A percentile compares a stretch with the other conserved stretches of the same genome.
These are phyloP conservation scores for Stenogyne calaminthoides DNA, from an alignment of 305 asterid genomes.

Conservation along the genomic window DNA sequence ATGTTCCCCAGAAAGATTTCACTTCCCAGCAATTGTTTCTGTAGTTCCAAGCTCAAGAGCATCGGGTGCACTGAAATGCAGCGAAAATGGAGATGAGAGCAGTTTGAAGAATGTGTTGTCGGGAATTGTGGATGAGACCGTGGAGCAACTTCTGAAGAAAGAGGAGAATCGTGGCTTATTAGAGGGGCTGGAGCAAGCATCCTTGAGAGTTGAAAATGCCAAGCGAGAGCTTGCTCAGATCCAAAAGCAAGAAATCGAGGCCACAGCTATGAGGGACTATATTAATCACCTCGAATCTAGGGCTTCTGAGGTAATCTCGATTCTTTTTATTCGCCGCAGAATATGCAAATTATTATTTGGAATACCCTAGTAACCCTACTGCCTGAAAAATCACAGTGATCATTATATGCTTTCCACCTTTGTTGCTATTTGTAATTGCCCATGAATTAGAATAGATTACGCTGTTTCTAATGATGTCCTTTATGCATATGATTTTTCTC, in stretches of 20 bases:
- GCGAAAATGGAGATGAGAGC: conserved; percentile 36
- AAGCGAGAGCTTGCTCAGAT: conserved; percentile 77
- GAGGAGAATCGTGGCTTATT: conserved; percentile 81
- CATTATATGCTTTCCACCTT: neutral
- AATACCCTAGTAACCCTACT: neutral
- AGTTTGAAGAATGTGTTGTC: conserved; percentile 59
- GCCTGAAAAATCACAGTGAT: neutral
- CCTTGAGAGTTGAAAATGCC: conserved; percentile 75
- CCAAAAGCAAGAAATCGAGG: conserved; percentile 77
- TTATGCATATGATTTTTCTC: neutral
- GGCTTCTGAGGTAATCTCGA: conserved; percentile 65
- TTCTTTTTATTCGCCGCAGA: neutral
- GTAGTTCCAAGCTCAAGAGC: conserved; percentile 27
- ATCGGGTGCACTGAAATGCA: conserved; percentile 42
- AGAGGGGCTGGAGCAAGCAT: conserved; percentile 80
- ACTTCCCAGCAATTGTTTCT: conserved; percentile 18
- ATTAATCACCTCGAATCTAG: conserved; percentile 68
- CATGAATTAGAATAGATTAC: neutral
- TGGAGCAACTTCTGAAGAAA: conserved; percentile 63
- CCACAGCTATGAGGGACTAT: conserved; percentile 55
- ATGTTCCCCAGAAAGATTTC: conserved; percentile 21
- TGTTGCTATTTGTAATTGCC: conserved; percentile 6
- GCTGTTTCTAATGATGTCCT: neutral
- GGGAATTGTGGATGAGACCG: conserved; percentile 77
- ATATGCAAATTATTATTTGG: neutral